Percentiles rank a stretch among this genome's conserved stretches.
These are phyloP conservation scores for Elsinoe fawcettii DNA, from an alignment of 2,329 filamentous ascomycete species.

Conservation along the genomic window DNA sequence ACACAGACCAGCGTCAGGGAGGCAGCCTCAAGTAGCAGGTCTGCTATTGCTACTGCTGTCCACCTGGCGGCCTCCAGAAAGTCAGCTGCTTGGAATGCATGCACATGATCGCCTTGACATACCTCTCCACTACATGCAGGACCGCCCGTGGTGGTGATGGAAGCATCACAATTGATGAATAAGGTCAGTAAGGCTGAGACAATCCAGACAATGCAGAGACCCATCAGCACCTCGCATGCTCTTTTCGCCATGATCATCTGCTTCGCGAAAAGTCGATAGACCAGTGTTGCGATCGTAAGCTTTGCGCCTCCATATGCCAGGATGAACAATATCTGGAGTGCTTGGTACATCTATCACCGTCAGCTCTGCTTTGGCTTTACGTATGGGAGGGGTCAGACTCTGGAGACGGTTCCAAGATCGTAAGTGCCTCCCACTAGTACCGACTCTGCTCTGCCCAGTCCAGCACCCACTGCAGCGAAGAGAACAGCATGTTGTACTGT, in stretches of 20 bases:
- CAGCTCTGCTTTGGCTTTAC: too few relatives aligned
- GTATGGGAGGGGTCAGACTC: not conserved
- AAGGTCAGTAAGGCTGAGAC: not conserved
- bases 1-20: not conserved
- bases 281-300: not conserved
- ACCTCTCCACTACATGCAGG: not conserved
- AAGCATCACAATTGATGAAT: not conserved
- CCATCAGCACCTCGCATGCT: not conserved
- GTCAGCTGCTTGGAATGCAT: too few relatives aligned
- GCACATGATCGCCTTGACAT: too few relatives aligned
- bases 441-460: constrained; percentile 8
- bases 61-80: not conserved
- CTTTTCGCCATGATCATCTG: not conserved
- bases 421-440: not conserved
- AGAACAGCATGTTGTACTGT: constrained; percentile 13
- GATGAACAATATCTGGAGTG: not conserved
- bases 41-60: not conserved
- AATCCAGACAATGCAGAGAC: not conserved
- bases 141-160: not conserved
- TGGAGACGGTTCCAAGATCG: not conserved
- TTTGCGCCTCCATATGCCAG: not conserved
- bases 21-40: not conserved
- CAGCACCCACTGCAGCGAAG: constrained; percentile 8
- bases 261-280: not conserved
- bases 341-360: not conserved